phyloP scores from a whole-genome alignment of 2,329 filamentous ascomycete genomes.

The Cytospora paraplurivora region DNA sequence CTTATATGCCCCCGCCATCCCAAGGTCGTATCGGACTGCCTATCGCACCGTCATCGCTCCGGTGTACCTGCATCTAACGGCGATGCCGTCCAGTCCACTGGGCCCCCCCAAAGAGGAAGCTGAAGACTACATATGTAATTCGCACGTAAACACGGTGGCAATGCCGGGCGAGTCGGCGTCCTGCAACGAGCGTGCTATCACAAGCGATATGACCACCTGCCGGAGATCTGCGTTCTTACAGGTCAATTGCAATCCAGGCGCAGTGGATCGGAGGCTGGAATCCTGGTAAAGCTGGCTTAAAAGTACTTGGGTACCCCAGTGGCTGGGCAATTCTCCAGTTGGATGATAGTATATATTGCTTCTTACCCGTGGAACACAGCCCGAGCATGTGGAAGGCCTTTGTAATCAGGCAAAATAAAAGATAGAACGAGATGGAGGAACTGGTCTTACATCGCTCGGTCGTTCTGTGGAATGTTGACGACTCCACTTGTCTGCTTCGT shows the following conservation, averaged over 20 bases:
- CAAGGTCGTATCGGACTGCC: not conserved
- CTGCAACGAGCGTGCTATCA: not conserved
- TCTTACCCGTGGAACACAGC: no score
- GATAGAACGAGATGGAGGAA: no score
- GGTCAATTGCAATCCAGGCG: constrained; percentile 2
- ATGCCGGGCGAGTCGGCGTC: not conserved
- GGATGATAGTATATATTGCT: no score
- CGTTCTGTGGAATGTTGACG: no score
- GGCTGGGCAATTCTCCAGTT: no score
- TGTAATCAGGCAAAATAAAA: no score
- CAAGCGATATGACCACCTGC: constrained; percentile 7
- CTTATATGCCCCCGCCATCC: not conserved
- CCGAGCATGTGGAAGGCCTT: no score
- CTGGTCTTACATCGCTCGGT: no score
- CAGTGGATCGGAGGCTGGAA: not conserved
- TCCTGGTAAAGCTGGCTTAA: no score
- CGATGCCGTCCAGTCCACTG: not conserved
- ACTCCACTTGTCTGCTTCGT: no score
- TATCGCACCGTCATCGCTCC: not conserved
- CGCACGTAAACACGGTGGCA: not conserved
- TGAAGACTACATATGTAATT: constrained; percentile 5
- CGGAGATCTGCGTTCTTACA: constrained; percentile 11
- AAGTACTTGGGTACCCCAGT: no score
- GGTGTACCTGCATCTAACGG: not conserved
- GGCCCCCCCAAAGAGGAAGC: constrained; percentile 30